Conservation (phyloP, 2,329 filamentous ascomycete genomes). For the Ophioceras dolichostomum region DNA sequence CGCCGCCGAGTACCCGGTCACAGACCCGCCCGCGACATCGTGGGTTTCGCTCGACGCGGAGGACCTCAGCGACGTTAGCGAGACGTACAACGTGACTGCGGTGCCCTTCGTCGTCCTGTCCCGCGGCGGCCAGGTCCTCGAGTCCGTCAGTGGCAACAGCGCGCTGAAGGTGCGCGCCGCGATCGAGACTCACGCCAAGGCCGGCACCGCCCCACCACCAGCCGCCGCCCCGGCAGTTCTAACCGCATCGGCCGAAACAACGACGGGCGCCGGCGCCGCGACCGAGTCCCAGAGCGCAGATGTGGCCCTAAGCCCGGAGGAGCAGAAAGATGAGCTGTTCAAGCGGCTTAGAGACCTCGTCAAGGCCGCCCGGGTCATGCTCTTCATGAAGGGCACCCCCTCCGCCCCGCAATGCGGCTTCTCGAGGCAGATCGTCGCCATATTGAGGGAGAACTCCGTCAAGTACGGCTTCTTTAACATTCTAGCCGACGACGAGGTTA, state of each 20-base stretch:
- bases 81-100: slow-evolving; percentile 86
- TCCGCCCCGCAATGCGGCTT: slow-evolving; percentile 95
- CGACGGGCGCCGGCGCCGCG: slow-evolving; percentile 38
- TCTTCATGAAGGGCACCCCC: slow-evolving; percentile 99
- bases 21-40: slow-evolving; percentile 52
- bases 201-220: slow-evolving; percentile 22
- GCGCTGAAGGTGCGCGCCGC: slow-evolving; percentile 72
- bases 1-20: slow-evolving; percentile 69
- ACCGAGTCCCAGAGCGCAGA: neutral
- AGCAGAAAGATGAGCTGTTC: slow-evolving; percentile 66
- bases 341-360: slow-evolving; percentile 73
- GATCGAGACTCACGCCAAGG: slow-evolving; percentile 66
- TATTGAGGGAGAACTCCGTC: slow-evolving; percentile 79
- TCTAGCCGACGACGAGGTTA: slow-evolving; percentile 89
- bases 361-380: slow-evolving; percentile 92
- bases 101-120: slow-evolving; percentile 86
- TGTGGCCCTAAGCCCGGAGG: neutral
- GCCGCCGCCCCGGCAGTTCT: slow-evolving; percentile 23
- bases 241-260: slow-evolving; percentile 15
- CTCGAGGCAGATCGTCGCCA: slow-evolving; percentile 74
- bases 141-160: slow-evolving; percentile 83
- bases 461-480: slow-evolving; percentile 99
- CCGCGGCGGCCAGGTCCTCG: slow-evolving; percentile 61
- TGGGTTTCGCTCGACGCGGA: slow-evolving; percentile 94
- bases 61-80: slow-evolving; percentile 82